These are phyloP conservation scores for Microcos paniculata DNA, from an alignment of 345 rosid species.

Conservation along the genomic window DNA sequence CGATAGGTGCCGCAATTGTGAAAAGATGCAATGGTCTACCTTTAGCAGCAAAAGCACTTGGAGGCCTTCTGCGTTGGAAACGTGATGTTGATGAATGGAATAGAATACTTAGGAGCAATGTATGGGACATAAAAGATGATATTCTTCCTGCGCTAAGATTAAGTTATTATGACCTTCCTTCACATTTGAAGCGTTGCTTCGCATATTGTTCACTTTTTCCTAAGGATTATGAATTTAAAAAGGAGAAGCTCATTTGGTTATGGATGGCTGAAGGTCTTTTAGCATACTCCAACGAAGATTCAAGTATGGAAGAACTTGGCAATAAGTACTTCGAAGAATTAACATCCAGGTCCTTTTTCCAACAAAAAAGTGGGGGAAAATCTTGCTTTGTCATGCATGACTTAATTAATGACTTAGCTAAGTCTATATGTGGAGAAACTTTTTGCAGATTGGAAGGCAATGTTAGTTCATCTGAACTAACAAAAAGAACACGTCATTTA, in stretches of 20 bases:
- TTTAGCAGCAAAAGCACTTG: too few species aligned
- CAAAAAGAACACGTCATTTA: conserved; percentile 13
- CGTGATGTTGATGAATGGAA: conserved; percentile 19
- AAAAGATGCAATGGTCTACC: too few species aligned
- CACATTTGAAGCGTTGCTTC: too few species aligned
- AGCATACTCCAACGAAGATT: too few species aligned
- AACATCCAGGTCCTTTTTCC: conserved; percentile 7
- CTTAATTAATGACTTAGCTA: conserved; percentile 5
- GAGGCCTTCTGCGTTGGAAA: too few species aligned
- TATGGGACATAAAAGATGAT: conserved; percentile 16
- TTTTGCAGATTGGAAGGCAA: background rate
- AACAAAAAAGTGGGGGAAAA: background rate
- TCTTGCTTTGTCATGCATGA: conserved; percentile 16
- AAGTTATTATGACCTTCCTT: too few species aligned
- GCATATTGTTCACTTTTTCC: too few species aligned
- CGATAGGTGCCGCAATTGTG: too few species aligned
- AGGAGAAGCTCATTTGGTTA: conserved; percentile 9
- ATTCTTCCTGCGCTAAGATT: too few species aligned
- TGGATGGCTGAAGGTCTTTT: conserved; percentile 30
- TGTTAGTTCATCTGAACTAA: background rate
- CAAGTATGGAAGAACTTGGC: background rate
- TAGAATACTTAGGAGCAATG: conserved; percentile 9
- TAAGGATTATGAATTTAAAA: too few species aligned
- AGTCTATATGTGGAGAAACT: background rate
- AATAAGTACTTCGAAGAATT: background rate